Conservation (phyloP, 371 early-diverging fungal genomes). For the Mortierella sp. region DNA sequence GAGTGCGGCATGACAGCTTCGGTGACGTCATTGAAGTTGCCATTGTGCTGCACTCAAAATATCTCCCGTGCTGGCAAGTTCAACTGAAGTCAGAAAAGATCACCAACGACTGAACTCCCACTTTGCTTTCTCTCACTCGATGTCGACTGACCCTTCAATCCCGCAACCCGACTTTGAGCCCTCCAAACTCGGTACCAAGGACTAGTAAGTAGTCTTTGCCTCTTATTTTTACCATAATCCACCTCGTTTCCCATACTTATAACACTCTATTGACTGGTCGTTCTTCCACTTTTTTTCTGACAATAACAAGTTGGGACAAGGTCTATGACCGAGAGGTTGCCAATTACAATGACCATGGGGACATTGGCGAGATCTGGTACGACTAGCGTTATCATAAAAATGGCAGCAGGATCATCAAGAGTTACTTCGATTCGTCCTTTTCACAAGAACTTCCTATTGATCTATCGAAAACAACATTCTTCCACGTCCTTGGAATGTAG, state of each 20-base stretch:
- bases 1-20: too few species aligned
- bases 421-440: too few species aligned
- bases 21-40: too few species aligned
- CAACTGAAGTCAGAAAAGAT: too few species aligned
- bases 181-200: slow-evolving; percentile 80
- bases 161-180: slow-evolving; percentile 68
- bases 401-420: too few species aligned
- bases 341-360: slow-evolving; percentile 85
- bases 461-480: too few species aligned
- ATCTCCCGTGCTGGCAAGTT: too few species aligned
- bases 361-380: slow-evolving; percentile 90
- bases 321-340: slow-evolving; percentile 81
- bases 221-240: not conserved
- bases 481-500: slow-evolving; percentile 30
- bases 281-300: not conserved
- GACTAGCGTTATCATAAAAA: not conserved
- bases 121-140: slow-evolving; percentile 1
- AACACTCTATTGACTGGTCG: not conserved
- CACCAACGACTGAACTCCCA: too few species aligned
- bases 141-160: slow-evolving; percentile 36
- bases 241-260: not conserved
- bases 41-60: too few species aligned
- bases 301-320: slow-evolving; percentile 76
- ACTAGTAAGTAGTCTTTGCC: slow-evolving; percentile 62
- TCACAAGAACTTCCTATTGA: too few species aligned